Base-by-base conservation (phyloP, 169 alveolate genomes). In the Ichthyophthirius multifiliis region DNA sequence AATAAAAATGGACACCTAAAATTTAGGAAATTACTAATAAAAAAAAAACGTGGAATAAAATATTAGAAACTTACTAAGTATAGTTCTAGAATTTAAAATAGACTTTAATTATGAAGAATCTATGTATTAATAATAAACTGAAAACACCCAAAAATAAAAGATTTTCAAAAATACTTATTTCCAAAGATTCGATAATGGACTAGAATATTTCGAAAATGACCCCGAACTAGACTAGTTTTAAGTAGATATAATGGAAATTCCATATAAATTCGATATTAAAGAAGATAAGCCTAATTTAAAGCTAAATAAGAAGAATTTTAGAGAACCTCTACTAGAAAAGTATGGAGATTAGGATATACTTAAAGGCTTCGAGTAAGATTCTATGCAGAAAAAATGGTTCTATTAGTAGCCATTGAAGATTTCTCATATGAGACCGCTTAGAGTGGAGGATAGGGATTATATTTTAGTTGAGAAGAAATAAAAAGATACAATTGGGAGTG, bases 201-300 rank as follows among this genome's bases (percentile, higher is more conserved):
- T 10, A 3, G 12, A 34, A 1, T 10, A 67, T 18, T 41, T 27
- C 5, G 45, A 18, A 20, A 37, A 34, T 30, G 77, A 34, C 30
- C 48, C 46, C 39, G 20, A 32, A 12, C 41, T 35, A 18, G 62
- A 67, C 23, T 35, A 67, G 55, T 67, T 34, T 37, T 5, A 35
- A 41, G 77, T 67, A 39, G 77, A 67, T 67, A 67, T 67, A 18
- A 37, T 67, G 12, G 46, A 67, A 37, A 67, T 41, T 2, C 77
- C 71, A 27, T 55, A 55, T 55, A 55, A 55, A 5, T 55, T 20
- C 5, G 71, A 55, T 55, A 34, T 18, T 20, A 27, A 16, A 55
- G 71, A 55, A 55, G 5, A 55, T 12, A 55, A 55, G 23, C 71
- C 71, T 13, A 55, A 55, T 39, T 27, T 55, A 39, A 55, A 55